Percentiles rank a stretch among this genome's conserved stretches.
These are phyloP conservation scores for Dictyostelium purpureum DNA, from an alignment of 78 protist species.

Conservation along the genomic window DNA sequence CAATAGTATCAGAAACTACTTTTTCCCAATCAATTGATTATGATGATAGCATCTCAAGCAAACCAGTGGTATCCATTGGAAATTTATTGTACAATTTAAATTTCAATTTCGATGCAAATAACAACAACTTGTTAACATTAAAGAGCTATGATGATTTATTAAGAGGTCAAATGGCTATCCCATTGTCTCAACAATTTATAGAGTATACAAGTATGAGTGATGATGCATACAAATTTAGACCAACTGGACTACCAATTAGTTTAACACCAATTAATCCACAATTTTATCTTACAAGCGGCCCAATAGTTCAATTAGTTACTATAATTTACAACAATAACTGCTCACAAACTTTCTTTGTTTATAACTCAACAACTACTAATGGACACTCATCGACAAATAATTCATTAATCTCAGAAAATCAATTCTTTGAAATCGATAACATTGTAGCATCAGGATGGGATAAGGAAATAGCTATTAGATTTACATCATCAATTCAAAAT, in stretches of 20 bases:
- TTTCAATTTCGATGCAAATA: not conserved
- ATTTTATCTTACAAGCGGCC: conserved; percentile 36
- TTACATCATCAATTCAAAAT: conserved; percentile 19
- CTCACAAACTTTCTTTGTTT: conserved; percentile 23
- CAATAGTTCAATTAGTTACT: conserved; percentile 26
- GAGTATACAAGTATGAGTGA: conserved; percentile 30
- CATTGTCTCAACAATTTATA: conserved; percentile 2
- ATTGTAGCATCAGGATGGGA: conserved; percentile 47
- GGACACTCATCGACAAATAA: not conserved
- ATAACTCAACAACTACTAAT: not conserved
- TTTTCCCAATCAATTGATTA: not conserved
- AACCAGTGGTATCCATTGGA: conserved; percentile 15
- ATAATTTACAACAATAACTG: conserved; percentile 16
- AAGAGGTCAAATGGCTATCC: not conserved
- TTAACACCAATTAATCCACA: conserved; percentile 35
- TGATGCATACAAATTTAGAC: conserved; percentile 65
- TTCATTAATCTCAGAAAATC: not conserved
- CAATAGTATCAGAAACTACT: not conserved
- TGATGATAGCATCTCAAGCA: not conserved
- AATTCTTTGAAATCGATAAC: conserved; percentile 58
- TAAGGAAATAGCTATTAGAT: conserved; percentile 35
- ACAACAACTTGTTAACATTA: conserved; percentile 7
- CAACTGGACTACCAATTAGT: not conserved
- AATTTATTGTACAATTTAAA: conserved; percentile 14
- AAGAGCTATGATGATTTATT: conserved; percentile 25